Evolutionary conservation across 371 early-diverging fungal genomes (phyloP).

Genomic region (Nematocida ironsii): DNA sequence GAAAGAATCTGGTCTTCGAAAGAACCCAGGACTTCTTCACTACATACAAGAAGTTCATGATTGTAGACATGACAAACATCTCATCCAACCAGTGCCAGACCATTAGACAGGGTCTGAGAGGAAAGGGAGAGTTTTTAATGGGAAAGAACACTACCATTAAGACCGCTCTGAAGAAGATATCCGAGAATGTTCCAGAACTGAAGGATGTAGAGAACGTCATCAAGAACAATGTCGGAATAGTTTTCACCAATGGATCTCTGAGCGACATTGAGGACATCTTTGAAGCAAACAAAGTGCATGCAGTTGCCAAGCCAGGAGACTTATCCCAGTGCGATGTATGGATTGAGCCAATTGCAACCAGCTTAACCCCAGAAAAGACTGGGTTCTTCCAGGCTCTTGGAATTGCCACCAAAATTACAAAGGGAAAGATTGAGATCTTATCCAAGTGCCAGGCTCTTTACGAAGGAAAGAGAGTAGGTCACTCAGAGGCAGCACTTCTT

Average conservation of each 20-base stretch:
- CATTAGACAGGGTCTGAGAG: slow-evolving; percentile 84
- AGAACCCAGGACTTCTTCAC: slow-evolving; percentile 64
- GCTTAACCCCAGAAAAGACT: slow-evolving; percentile 99
- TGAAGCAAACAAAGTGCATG: slow-evolving; percentile 83
- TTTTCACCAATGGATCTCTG: slow-evolving; percentile 86
- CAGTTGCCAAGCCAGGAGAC: slow-evolving; percentile 96
- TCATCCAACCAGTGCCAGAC: slow-evolving; percentile 99
- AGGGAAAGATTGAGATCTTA: slow-evolving; percentile 99
- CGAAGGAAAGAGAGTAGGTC: slow-evolving; percentile 87
- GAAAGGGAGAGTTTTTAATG: slow-evolving; percentile 86
- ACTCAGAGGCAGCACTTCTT: slow-evolving; percentile 94
- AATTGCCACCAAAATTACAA: slow-evolving; percentile 99
- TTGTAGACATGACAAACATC: slow-evolving; percentile 98
- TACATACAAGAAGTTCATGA: slow-evolving; percentile 74
- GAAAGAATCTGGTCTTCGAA: slow-evolving; percentile 63
- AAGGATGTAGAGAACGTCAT: slow-evolving; percentile 77
- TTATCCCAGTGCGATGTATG: slow-evolving; percentile 88
- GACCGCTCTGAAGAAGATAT: slow-evolving; percentile 79
- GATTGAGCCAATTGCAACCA: slow-evolving; percentile 94
- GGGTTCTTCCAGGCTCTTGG: slow-evolving; percentile 99
- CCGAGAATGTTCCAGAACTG: slow-evolving; percentile 72
- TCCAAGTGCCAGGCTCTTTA: slow-evolving; percentile 85
- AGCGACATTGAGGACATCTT: slow-evolving; percentile 86
- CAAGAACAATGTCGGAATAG: slow-evolving; percentile 93
- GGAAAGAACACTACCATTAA: slow-evolving; percentile 99